Evolutionary conservation across 257 asterid genomes (phyloP).

Genomic region (Fraxinus quadrangulata): DNA sequence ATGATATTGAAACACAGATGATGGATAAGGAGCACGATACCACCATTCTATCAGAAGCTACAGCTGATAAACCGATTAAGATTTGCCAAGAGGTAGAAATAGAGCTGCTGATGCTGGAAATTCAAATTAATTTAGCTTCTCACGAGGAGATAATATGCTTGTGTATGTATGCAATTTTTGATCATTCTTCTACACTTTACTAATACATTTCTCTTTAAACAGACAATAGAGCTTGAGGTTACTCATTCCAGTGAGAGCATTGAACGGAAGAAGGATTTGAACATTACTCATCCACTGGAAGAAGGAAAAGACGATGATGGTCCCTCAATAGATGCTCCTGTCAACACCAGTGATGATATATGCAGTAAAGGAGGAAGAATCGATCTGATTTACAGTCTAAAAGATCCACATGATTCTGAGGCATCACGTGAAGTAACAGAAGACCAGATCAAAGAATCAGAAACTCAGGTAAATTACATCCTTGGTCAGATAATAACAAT

Average conservation of each 20-base stretch:
- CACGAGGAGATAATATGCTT: background rate
- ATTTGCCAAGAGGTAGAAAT: background rate
- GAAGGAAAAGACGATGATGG: background rate
- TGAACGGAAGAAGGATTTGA: constrained; percentile 15
- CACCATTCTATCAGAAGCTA: background rate
- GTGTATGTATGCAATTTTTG: background rate
- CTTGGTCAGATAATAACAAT: background rate
- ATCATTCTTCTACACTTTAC: background rate
- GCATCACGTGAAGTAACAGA: constrained; percentile 18
- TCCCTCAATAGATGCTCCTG: constrained; percentile 9
- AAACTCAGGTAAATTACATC: constrained; percentile 15
- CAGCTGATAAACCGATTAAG: background rate
- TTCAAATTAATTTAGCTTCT: constrained; percentile 5
- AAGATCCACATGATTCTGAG: constrained; percentile 5
- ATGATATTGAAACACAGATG: background rate
- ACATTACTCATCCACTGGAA: constrained; percentile 7
- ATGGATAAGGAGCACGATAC: background rate
- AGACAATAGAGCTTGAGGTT: constrained; percentile 23
- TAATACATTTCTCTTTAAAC: background rate
- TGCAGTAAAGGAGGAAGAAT: background rate
- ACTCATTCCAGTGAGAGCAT: constrained; percentile 5
- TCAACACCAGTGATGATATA: constrained; percentile 11
- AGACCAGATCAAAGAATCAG: constrained; percentile 15
- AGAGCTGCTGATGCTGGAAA: background rate
- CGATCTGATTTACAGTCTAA: background rate